phyloP scores from a whole-genome alignment of 2,329 filamentous ascomycete species.

The Ceratocystis ficicola region DNA sequence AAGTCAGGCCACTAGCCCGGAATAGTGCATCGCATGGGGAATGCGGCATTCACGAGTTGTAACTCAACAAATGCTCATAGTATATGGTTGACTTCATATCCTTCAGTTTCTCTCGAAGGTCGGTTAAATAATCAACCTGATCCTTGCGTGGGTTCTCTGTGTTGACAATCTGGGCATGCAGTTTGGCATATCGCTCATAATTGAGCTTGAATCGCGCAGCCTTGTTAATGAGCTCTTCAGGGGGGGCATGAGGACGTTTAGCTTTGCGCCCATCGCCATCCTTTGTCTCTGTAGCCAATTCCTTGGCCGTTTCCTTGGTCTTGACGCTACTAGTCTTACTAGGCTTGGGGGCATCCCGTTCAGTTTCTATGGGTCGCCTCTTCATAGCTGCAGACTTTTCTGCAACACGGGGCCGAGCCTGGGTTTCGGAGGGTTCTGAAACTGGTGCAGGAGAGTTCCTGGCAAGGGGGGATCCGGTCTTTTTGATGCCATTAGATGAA shows the following conservation, averaged over 20 bases:
- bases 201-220: constrained; percentile 44
- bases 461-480: constrained; percentile 14
- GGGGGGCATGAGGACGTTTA: constrained; percentile 28
- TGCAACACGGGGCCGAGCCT: constrained; percentile 21
- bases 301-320: constrained; percentile 21
- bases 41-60: constrained; percentile 6
- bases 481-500: constrained; percentile 12
- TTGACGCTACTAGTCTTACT: constrained; percentile 10
- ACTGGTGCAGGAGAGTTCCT: constrained; percentile 13
- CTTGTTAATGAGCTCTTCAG: constrained; percentile 38
- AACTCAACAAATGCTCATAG: constrained; percentile 31
- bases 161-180: constrained; percentile 44
- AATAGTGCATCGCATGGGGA: too few species aligned
- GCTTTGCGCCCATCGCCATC: constrained; percentile 23
- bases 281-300: neutral
- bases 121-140: constrained; percentile 39
- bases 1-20: too few species aligned
- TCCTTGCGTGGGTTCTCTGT: constrained; percentile 40
- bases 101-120: constrained; percentile 44
- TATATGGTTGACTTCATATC: constrained; percentile 50
- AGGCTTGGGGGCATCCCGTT: constrained; percentile 10
- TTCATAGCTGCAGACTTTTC: constrained; percentile 28
- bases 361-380: constrained; percentile 23
- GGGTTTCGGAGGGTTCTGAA: constrained; percentile 15
- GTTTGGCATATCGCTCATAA: constrained; percentile 45